Conservation (phyloP, 768 basidiomycete species). For the Boletus edulis region DNA sequence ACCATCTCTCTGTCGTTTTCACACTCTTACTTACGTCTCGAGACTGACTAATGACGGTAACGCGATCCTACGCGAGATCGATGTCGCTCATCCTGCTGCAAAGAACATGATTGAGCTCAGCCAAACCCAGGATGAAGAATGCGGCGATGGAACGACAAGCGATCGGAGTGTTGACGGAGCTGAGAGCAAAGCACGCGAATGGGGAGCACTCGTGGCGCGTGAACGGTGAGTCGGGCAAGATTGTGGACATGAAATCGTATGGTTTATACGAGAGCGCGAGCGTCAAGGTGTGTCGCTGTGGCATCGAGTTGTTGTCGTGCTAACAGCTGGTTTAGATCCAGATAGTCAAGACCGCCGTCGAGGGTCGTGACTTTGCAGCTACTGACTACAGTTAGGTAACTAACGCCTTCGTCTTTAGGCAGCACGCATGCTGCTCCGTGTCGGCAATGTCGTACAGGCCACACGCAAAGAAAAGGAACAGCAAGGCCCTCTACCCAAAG, state of each 20-base stretch:
- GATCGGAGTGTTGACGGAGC: constrained; percentile 88
- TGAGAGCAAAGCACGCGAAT: constrained; percentile 93
- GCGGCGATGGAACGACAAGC: constrained; percentile 97
- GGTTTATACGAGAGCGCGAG: constrained; percentile 94
- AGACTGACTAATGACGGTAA: constrained; percentile 99
- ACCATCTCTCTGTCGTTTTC: not conserved
- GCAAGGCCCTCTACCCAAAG: constrained; percentile 50
- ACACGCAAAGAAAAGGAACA: constrained; percentile 64
- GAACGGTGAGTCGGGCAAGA: constrained; percentile 93
- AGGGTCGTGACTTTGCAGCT: constrained; percentile 44
- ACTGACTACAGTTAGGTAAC: not conserved
- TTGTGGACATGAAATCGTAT: constrained; percentile 93
- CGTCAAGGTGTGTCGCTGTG: constrained; percentile 63
- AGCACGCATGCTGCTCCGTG: constrained; percentile 85
- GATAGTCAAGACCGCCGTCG: constrained; percentile 95
- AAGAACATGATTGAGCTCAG: constrained; percentile 99
- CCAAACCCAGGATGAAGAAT: constrained; percentile 97
- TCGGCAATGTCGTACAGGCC: constrained; percentile 94
- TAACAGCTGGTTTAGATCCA: constrained; percentile 58
- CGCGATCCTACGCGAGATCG: constrained; percentile 96
- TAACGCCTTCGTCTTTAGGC: constrained; percentile 44
- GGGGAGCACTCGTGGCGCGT: constrained; percentile 93
- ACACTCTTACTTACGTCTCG: not conserved
- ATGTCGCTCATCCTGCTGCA: constrained; percentile 97
- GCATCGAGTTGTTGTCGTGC: not conserved